Evolutionary conservation across 148 eudicot genomes (phyloP).

Genomic region (Heliamphora exappendiculata): DNA sequence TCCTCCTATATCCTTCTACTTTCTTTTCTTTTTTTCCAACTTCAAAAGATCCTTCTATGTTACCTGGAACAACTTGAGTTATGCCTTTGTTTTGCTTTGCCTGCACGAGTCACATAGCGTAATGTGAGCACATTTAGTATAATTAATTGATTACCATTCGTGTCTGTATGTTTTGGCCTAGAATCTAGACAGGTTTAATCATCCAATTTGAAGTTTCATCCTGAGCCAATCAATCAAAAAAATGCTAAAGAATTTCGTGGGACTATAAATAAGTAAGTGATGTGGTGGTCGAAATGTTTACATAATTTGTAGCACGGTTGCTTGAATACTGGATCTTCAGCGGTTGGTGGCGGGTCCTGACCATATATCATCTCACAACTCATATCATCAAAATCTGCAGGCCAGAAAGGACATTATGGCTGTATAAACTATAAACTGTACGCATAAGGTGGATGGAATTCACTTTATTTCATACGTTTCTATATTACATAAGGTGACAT

Average conservation of each 20-base stretch:
- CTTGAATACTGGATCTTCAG: slow-evolving; percentile 18
- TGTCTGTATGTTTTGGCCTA: not conserved
- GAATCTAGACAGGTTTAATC: not conserved
- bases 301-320: slow-evolving; percentile 18
- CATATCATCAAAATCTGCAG: slow-evolving; percentile 58
- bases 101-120: slow-evolving; percentile 26
- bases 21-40: not conserved
- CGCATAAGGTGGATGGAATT: not conserved
- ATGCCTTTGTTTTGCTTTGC: slow-evolving; percentile 38
- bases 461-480: not conserved
- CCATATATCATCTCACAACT: slow-evolving; percentile 22
- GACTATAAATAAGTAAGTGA: not conserved
- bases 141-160: not conserved
- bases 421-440: not conserved
- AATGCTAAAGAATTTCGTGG: not conserved
- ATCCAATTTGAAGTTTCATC: not conserved
- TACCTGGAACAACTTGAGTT: slow-evolving; percentile 27
- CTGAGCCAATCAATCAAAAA: not conserved
- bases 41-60: slow-evolving; percentile 4
- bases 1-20: not conserved
- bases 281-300: slow-evolving; percentile 6
- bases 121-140: not conserved
- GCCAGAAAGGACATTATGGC: not conserved
- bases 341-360: slow-evolving; percentile 15
- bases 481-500: not conserved